Evolutionary conservation across 1,139 yeast species (phyloP).

Genomic region (Debaryomyces subglobosus): DNA sequence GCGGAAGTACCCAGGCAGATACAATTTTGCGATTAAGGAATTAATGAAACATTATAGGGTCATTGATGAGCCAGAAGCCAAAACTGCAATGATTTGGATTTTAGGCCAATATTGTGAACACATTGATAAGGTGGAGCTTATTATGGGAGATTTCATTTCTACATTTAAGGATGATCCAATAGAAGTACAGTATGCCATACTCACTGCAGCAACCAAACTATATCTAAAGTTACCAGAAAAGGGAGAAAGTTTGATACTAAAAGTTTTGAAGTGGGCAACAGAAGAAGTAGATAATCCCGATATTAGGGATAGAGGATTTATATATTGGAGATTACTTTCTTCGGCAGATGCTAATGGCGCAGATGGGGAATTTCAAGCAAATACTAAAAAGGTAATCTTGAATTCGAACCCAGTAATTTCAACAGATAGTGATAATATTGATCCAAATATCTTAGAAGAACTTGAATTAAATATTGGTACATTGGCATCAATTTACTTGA

Average conservation of each 20-base stretch:
- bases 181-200: slow-evolving; percentile 72
- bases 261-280: slow-evolving; percentile 68
- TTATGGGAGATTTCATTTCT: slow-evolving; percentile 49
- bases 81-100: slow-evolving; percentile 81
- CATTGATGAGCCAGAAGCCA: slow-evolving; percentile 78
- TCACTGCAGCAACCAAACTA: slow-evolving; percentile 76
- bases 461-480: slow-evolving; percentile 81
- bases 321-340: slow-evolving; percentile 83
- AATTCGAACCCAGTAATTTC: slow-evolving; percentile 66
- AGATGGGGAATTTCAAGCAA: slow-evolving; percentile 37
- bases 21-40: slow-evolving; percentile 41
- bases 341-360: slow-evolving; percentile 34
- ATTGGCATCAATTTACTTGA: slow-evolving; percentile 79
- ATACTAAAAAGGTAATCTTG: slow-evolving; percentile 59
- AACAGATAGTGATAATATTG: slow-evolving; percentile 70
- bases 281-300: slow-evolving; percentile 80
- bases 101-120: slow-evolving; percentile 69
- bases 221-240: slow-evolving; percentile 60
- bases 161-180: slow-evolving; percentile 62
- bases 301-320: slow-evolving; percentile 79
- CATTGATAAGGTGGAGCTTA: slow-evolving; percentile 49
- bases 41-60: slow-evolving; percentile 48
- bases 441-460: slow-evolving; percentile 73
- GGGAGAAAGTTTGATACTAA: slow-evolving; percentile 61
- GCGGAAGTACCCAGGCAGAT: slow-evolving; percentile 66